Evolutionary conservation across 2,329 filamentous ascomycete species (phyloP).

Genomic region (Akanthomyces uredinophilus): DNA sequence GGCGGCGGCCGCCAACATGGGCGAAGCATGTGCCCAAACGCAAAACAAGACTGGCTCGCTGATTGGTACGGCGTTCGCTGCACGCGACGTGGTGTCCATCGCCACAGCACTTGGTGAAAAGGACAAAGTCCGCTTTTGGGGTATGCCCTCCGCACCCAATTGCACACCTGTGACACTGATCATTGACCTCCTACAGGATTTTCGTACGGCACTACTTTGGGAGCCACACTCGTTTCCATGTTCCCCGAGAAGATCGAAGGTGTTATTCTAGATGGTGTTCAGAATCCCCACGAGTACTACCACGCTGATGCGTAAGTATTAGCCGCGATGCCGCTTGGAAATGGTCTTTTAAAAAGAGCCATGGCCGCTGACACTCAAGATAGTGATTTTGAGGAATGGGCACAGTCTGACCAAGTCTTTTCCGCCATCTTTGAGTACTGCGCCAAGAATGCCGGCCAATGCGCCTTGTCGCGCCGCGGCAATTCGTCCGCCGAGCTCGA

Average conservation of each 20-base stretch:
- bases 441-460: conserved; percentile 22
- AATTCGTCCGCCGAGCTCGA: conserved; percentile 31
- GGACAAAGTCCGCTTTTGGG: conserved; percentile 28
- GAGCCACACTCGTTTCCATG: conserved; percentile 35
- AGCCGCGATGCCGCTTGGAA: too few species aligned
- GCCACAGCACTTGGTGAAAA: conserved; percentile 30
- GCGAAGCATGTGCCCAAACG: conserved; percentile 21
- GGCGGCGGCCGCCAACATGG: conserved; percentile 17
- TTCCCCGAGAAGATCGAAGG: conserved; percentile 37
- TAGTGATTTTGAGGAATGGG: conserved; percentile 23
- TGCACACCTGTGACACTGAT: background rate
- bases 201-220: conserved; percentile 38
- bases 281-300: conserved; percentile 30
- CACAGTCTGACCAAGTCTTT: conserved; percentile 25
- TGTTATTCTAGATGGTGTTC: conserved; percentile 33
- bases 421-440: conserved; percentile 25
- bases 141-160: conserved; percentile 17
- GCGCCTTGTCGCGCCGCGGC: conserved; percentile 25
- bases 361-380: background rate
- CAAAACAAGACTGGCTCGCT: conserved; percentile 21
- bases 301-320: conserved; percentile 18
- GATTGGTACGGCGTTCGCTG: conserved; percentile 28
- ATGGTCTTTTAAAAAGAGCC: too few species aligned
- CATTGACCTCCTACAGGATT: conserved; percentile 11
- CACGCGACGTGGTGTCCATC: conserved; percentile 33